A percentile compares a stretch with the other conserved stretches of the same genome.
Evolutionary conservation across 2,329 filamentous ascomycete genomes (phyloP).

Genomic region (Bipolaris sorokiniana): DNA sequence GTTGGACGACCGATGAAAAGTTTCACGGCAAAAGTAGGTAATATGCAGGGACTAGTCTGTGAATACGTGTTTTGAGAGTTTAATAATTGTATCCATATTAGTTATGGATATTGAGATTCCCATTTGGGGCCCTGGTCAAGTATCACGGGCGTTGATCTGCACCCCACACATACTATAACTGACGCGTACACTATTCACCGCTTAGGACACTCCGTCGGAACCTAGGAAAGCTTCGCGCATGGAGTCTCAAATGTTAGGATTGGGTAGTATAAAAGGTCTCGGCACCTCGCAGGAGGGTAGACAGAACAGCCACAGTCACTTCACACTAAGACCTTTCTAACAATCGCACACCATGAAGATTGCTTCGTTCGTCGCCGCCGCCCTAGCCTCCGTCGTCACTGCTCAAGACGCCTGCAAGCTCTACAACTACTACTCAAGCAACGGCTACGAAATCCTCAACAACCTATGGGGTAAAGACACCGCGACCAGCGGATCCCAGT

Average conservation of each 20-base stretch:
- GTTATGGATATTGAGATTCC: neutral
- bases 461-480: conserved; percentile 29
- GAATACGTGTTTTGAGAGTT: neutral
- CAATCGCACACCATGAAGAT: conserved; percentile 9
- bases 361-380: conserved; percentile 1
- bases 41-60: neutral
- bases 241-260: too few species aligned
- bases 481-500: conserved; percentile 22
- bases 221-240: neutral
- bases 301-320: neutral
- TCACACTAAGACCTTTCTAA: neutral
- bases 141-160: neutral
- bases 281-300: neutral
- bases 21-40: neutral
- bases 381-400: neutral
- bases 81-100: neutral
- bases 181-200: neutral
- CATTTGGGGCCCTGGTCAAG: neutral
- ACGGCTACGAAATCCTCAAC: conserved; percentile 33
- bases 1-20: too few species aligned
- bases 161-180: neutral
- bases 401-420: conserved; percentile 21
- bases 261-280: conserved; percentile 2
- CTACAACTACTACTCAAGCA: conserved; percentile 27
- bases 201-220: conserved; percentile 1